These are phyloP conservation scores for Linnemannia zychae DNA, from an alignment of 192 early-diverging fungal genomes.

Conservation along the genomic window DNA sequence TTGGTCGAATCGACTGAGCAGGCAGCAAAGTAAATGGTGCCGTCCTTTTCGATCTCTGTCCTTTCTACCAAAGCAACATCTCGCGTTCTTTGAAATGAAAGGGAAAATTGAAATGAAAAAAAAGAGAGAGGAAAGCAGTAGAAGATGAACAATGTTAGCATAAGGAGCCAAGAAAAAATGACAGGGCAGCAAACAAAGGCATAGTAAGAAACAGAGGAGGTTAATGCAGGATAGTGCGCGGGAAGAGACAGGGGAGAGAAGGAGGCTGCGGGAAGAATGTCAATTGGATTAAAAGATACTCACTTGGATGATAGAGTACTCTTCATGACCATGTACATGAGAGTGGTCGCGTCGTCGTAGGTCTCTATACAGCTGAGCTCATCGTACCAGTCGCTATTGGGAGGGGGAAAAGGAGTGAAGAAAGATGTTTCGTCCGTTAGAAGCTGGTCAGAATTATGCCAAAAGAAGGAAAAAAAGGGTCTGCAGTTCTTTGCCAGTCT, in stretches of 20 bases:
- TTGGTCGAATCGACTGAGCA: constrained; percentile 62
- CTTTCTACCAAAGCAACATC: constrained; percentile 57
- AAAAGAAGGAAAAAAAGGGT: constrained; percentile 8
- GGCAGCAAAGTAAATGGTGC: constrained; percentile 63
- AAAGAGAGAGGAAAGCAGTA: not conserved
- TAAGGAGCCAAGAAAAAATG: not conserved
- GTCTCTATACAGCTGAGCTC: constrained; percentile 47
- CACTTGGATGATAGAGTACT: constrained; percentile 52
- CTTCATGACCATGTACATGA: constrained; percentile 57
- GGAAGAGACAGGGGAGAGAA: not conserved
- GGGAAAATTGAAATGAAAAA: not conserved
- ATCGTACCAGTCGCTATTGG: constrained; percentile 54
- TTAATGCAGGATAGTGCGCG: not conserved
- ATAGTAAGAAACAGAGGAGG: not conserved
- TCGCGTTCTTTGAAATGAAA: constrained; percentile 21
- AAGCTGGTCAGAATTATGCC: not conserved
- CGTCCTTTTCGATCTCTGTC: constrained; percentile 58
- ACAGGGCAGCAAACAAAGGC: not conserved
- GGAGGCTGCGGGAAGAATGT: not conserved
- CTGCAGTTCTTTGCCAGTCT: not conserved
- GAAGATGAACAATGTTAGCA: not conserved
- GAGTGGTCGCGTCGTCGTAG: constrained; percentile 42
- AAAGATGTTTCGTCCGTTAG: not conserved
- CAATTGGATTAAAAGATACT: not conserved
- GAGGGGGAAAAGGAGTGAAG: not conserved